A percentile compares a stretch with the other conserved stretches of the same genome.
Evolutionary conservation across 2,329 filamentous ascomycete species (phyloP).

Genomic region (Epicoccum nigrum): DNA sequence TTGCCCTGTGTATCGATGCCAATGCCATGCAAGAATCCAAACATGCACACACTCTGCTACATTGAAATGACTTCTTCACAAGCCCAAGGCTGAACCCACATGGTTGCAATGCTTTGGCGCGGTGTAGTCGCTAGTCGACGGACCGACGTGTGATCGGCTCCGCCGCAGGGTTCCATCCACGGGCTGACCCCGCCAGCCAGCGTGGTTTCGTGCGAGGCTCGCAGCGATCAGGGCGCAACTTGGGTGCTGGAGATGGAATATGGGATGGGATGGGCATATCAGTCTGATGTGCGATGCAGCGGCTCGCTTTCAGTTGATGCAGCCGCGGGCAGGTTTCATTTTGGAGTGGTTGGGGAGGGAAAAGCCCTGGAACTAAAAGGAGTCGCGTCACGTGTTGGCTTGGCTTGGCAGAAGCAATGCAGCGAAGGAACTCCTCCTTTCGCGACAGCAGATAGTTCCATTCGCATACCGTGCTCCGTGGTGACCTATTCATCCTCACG

Average conservation of each 20-base stretch:
- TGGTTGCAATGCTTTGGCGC: neutral
- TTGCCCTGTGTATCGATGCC: neutral
- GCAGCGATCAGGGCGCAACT: neutral
- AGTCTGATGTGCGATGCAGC: too few relatives aligned
- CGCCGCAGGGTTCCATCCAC: slow-evolving; percentile 1
- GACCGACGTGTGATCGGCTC: slow-evolving; percentile 7
- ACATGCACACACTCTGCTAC: too few relatives aligned
- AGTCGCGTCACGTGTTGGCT: neutral
- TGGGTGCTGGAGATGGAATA: neutral
- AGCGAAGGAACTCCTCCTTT: neutral
- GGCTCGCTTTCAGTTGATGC: too few relatives aligned
- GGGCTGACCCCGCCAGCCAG: neutral
- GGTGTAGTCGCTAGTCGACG: neutral
- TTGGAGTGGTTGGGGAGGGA: neutral
- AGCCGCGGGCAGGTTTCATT: too few relatives aligned
- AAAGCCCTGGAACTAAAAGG: neutral
- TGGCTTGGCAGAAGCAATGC: neutral
- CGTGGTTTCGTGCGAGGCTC: slow-evolving; percentile 4
- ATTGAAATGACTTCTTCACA: neutral
- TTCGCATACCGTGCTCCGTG: slow-evolving; percentile 4
- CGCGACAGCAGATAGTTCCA: slow-evolving; percentile 1
- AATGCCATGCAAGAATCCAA: too few relatives aligned
- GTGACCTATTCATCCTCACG: slow-evolving; percentile 4
- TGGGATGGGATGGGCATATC: too few relatives aligned
- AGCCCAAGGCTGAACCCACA: neutral